Evolutionary conservation across 805 yeast species (phyloP), one percentile per base, ranked within the genome.

Genomic region (Candida easanensis): DNA sequence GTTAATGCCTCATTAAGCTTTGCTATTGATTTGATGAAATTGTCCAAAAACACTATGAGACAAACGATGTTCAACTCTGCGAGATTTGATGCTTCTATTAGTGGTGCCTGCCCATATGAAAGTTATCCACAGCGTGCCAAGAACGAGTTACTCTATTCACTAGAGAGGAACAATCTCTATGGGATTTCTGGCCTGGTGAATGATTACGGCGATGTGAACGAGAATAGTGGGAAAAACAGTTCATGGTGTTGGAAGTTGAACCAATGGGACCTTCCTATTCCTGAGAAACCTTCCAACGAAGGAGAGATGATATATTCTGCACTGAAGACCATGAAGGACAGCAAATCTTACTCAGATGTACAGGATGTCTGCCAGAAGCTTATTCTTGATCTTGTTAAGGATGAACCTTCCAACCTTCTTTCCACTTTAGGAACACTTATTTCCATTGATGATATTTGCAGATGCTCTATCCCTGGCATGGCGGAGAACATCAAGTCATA

Each of bases 231-330:
- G 18, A 59, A 60, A 19, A 45, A 62, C 1, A 84, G 73, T 57
- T 79, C 76, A 45, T 81, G 88, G 78, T 76, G 81, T 1, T 83
- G 96, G 88, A 84, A 84, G 55, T 62, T 90, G 32, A 76, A 74
- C 33, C 76, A 77, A 38, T 90, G 97, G 97, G 84, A 83, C 41
- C 47, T 85, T 1, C 87, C 95, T 0, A 48, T 58, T 0, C 70
- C 81, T 1, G 58, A 55, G 3, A 50, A 45, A 0, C 57, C 73
- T 0, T 39, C 41, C 0, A 60, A 67, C 1, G 75, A 70, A 31
- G 69, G 76, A 35, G 74, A 73, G 34, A 64, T 69, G 2, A 61
- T 82, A 2, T 88, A 83, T 56, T 65, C 68, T 4, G 57, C 77
- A 1, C 63, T 84, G 46, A 81, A 77, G 50, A 57, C 58, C 4